phyloP scores from a whole-genome alignment of 441 rosid species.

The Jatropha multifida region DNA sequence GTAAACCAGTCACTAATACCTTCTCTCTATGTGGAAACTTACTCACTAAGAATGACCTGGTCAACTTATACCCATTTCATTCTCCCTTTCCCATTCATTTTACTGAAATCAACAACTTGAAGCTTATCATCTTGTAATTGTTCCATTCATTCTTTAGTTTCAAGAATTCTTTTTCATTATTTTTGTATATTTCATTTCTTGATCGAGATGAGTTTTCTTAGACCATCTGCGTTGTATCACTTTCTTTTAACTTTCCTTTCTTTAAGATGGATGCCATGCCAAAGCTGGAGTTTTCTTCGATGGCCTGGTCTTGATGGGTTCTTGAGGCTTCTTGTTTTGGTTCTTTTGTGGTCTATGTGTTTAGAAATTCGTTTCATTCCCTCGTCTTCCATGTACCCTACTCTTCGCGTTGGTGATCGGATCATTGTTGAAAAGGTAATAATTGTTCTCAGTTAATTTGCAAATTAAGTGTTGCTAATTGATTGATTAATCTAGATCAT shows the following conservation, averaged over 20 bases:
- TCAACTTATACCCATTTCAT: neutral
- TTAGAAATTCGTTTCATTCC: slow-evolving; percentile 89
- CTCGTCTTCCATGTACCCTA: slow-evolving; percentile 91
- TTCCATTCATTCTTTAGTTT: neutral
- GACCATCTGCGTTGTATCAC: slow-evolving; percentile 33
- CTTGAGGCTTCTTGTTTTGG: slow-evolving; percentile 28
- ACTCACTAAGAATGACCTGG: neutral
- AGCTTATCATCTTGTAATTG: neutral
- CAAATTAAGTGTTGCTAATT: neutral
- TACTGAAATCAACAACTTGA: neutral
- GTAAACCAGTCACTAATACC: neutral
- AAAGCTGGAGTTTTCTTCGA: slow-evolving; percentile 41
- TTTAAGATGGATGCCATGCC: slow-evolving; percentile 44
- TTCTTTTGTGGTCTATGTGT: slow-evolving; percentile 46
- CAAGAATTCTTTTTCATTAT: neutral
- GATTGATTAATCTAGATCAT: neutral
- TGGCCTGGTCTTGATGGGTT: slow-evolving; percentile 45
- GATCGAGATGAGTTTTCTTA: slow-evolving; percentile 37
- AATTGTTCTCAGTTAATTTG: neutral
- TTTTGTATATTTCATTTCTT: neutral
- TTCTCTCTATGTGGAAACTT: slow-evolving; percentile 17
- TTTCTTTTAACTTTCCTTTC: slow-evolving; percentile 22
- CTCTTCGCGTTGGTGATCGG: slow-evolving; percentile 87
- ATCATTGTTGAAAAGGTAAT: slow-evolving; percentile 79
- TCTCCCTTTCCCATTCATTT: neutral